phyloP scores from a whole-genome alignment of 192 early-diverging fungal genomes.

The Entomortierella beljakovae region DNA sequence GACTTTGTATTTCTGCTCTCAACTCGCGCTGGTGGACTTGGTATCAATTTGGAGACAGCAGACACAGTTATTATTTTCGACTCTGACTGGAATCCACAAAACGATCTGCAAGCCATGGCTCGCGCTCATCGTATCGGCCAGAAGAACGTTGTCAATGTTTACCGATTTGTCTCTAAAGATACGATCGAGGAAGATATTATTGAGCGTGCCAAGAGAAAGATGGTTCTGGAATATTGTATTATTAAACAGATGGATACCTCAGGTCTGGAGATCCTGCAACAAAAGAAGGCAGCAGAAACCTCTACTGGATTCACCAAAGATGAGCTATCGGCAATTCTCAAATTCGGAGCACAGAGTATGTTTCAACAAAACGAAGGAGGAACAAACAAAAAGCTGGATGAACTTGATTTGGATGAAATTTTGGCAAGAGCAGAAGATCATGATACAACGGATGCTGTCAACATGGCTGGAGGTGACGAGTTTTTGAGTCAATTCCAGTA shows the following conservation, averaged over 20 bases:
- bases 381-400: slow-evolving; percentile 84
- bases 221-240: slow-evolving; percentile 99
- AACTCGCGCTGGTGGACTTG: slow-evolving; percentile 97
- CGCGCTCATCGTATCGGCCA: slow-evolving; percentile 98
- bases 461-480: slow-evolving; percentile 81
- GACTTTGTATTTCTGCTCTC: slow-evolving; percentile 98
- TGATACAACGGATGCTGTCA: slow-evolving; percentile 77
- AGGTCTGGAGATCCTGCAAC: slow-evolving; percentile 76
- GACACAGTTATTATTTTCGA: slow-evolving; percentile 98
- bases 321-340: slow-evolving; percentile 94
- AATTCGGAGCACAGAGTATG: slow-evolving; percentile 98
- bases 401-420: slow-evolving; percentile 98
- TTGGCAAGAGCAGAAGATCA: slow-evolving; percentile 94
- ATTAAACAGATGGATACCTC: slow-evolving; percentile 99
- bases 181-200: slow-evolving; percentile 99
- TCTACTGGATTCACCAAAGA: slow-evolving; percentile 78
- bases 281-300: slow-evolving; percentile 57
- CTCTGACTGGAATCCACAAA: slow-evolving; percentile 96
- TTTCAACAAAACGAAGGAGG: slow-evolving; percentile 80
- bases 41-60: slow-evolving; percentile 96
- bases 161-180: slow-evolving; percentile 96
- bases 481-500: slow-evolving; percentile 96
- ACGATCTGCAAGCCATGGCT: slow-evolving; percentile 97
- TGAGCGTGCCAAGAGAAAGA: slow-evolving; percentile 98
- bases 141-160: slow-evolving; percentile 97